These are phyloP conservation scores for Metarhizium robertsii DNA, from an alignment of 2,329 filamentous ascomycete species.

Conservation along the genomic window DNA sequence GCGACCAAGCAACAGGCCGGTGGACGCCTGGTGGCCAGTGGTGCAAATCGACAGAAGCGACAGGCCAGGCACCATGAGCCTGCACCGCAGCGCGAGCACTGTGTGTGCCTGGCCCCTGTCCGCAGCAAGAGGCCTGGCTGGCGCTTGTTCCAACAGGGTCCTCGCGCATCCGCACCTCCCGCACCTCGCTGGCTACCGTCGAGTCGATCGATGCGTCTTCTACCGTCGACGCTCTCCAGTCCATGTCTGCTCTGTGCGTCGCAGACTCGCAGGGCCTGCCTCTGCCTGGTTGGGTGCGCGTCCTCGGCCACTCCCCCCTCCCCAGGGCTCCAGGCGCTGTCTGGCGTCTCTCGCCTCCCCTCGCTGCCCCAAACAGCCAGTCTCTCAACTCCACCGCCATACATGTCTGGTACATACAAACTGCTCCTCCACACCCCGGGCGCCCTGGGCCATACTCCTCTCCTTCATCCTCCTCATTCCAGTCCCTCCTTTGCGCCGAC, in stretches of 20 bases:
- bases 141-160: not conserved
- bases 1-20: too few species aligned
- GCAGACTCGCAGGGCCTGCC: too few species aligned
- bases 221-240: too few species aligned
- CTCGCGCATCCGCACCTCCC: too few species aligned
- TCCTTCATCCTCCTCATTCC: constrained; percentile 18
- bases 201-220: too few species aligned
- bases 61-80: not conserved
- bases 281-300: too few species aligned
- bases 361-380: not conserved
- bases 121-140: not conserved
- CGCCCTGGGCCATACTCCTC: constrained; percentile 14
- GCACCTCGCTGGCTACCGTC: too few species aligned
- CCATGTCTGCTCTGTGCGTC: too few species aligned
- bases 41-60: not conserved
- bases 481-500: constrained; percentile 23
- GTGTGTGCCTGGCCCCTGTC: not conserved
- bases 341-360: not conserved
- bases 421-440: constrained; percentile 6
- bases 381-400: constrained; percentile 7
- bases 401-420: constrained; percentile 8
- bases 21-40: too few species aligned
- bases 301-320: not conserved
- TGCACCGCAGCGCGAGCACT: not conserved
- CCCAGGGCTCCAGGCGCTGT: not conserved